phyloP scores from a whole-genome alignment of 441 rosid genomes.

The Hura crepitans region DNA sequence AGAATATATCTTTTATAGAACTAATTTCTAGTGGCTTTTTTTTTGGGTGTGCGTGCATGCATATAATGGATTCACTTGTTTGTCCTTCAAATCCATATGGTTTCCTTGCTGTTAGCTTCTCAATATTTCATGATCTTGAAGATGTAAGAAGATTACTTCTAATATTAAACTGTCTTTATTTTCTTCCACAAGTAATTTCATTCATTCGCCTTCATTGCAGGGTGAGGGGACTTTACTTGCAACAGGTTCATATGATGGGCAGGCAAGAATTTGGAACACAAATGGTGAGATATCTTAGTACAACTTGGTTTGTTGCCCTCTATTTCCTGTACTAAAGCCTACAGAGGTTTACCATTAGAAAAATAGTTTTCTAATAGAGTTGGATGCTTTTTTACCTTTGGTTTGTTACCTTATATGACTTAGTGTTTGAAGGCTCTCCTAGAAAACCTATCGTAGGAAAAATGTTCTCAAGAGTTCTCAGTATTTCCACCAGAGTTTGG shows the following conservation, averaged over 20 bases:
- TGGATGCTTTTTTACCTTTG: not conserved
- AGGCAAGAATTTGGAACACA: constrained; percentile 90
- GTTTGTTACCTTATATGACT: not conserved
- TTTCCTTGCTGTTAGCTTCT: not conserved
- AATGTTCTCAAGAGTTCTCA: not conserved
- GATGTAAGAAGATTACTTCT: constrained; percentile 5
- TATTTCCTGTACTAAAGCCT: constrained; percentile 4
- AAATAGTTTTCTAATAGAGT: not conserved
- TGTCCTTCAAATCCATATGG: not conserved
- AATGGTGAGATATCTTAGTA: constrained; percentile 49
- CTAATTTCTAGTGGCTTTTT: constrained; percentile 1
- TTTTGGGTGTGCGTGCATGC: not conserved
- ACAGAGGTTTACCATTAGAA: not conserved
- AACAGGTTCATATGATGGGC: constrained; percentile 98
- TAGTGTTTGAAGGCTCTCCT: not conserved
- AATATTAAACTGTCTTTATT: not conserved
- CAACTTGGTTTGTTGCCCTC: not conserved
- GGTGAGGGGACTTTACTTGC: constrained; percentile 95
- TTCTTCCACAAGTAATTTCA: not conserved
- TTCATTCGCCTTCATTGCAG: constrained; percentile 40
- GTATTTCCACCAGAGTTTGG: constrained; percentile 1
- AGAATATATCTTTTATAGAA: not conserved
- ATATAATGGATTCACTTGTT: not conserved
- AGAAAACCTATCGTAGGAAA: not conserved
- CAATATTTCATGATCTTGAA: constrained; percentile 9